phyloP scores from a whole-genome alignment of 2,329 filamentous ascomycete genomes.

The Cadophora luteo-olivacea region DNA sequence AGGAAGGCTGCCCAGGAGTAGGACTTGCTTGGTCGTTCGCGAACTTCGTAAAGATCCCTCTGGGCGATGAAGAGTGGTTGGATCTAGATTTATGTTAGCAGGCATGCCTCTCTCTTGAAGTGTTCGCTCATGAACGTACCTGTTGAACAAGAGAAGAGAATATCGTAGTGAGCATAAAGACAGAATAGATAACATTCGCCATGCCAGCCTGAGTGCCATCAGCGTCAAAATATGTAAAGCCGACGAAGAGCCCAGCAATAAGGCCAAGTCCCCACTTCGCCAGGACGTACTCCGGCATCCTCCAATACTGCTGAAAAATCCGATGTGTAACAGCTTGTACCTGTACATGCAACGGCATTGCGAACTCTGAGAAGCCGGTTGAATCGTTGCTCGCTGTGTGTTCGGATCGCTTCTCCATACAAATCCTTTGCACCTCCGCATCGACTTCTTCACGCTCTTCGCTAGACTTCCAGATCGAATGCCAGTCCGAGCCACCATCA shows the following conservation, averaged over 20 bases:
- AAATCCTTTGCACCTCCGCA: slow-evolving; percentile 36
- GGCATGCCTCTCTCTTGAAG: background rate
- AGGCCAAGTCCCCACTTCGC: slow-evolving; percentile 67
- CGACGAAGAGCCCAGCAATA: slow-evolving; percentile 61
- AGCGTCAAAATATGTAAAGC: slow-evolving; percentile 70
- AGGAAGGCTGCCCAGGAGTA: slow-evolving; percentile 47
- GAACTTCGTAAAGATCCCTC: slow-evolving; percentile 70
- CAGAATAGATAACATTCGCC: slow-evolving; percentile 73
- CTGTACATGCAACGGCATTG: slow-evolving; percentile 74
- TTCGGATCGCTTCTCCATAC: slow-evolving; percentile 13
- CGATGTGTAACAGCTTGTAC: slow-evolving; percentile 68
- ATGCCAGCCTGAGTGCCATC: slow-evolving; percentile 67
- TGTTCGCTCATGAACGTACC: background rate
- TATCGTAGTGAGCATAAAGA: slow-evolving; percentile 75
- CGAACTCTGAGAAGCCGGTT: slow-evolving; percentile 69
- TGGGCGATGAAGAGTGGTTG: slow-evolving; percentile 75
- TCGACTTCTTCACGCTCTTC: slow-evolving; percentile 38
- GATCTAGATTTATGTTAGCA: slow-evolving; percentile 46
- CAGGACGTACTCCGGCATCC: slow-evolving; percentile 77
- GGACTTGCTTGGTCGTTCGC: slow-evolving; percentile 44
- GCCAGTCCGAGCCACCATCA: slow-evolving; percentile 64
- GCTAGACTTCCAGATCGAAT: slow-evolving; percentile 48
- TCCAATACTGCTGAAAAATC: slow-evolving; percentile 81
- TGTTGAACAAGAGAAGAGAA: slow-evolving; percentile 70
- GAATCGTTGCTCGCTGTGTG: slow-evolving; percentile 59